Percentiles rank a stretch among this genome's conserved stretches.
Evolutionary conservation across 83 land plant species (phyloP).

Genomic region (Isoetes engelmannii): DNA sequence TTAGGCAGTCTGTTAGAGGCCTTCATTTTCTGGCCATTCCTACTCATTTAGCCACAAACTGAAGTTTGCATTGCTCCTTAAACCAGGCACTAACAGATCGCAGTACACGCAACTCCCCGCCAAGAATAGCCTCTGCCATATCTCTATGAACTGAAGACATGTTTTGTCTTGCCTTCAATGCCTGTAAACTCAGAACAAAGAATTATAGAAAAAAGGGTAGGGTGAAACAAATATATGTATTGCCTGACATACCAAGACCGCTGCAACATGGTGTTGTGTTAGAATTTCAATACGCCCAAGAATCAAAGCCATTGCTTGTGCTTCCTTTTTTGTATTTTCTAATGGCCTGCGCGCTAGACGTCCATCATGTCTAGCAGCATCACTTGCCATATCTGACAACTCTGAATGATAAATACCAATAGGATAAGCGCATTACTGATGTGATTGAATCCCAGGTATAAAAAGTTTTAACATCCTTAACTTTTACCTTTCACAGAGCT

Average conservation of each 20-base stretch:
- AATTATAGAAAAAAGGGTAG: not conserved
- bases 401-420: slow-evolving; percentile 29
- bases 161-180: not conserved
- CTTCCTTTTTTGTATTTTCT: slow-evolving; percentile 39
- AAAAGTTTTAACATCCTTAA: not conserved
- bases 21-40: no score
- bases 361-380: slow-evolving; percentile 66
- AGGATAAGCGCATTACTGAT: no score
- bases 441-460: no score
- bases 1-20: no score
- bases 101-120: not conserved
- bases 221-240: not conserved
- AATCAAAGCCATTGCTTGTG: slow-evolving; percentile 54
- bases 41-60: no score
- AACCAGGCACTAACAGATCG: slow-evolving; percentile 2
- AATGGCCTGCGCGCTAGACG: slow-evolving; percentile 64
- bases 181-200: not conserved
- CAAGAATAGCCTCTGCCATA: not conserved
- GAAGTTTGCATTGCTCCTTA: not conserved
- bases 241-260: slow-evolving; percentile 31
- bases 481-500: slow-evolving; percentile 43
- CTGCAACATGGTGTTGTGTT: slow-evolving; percentile 40
- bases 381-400: slow-evolving; percentile 44
- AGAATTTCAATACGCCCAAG: slow-evolving; percentile 40
- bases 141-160: not conserved